phyloP scores from a whole-genome alignment of 208 protist species.

The Strigomonas oncopelti region DNA sequence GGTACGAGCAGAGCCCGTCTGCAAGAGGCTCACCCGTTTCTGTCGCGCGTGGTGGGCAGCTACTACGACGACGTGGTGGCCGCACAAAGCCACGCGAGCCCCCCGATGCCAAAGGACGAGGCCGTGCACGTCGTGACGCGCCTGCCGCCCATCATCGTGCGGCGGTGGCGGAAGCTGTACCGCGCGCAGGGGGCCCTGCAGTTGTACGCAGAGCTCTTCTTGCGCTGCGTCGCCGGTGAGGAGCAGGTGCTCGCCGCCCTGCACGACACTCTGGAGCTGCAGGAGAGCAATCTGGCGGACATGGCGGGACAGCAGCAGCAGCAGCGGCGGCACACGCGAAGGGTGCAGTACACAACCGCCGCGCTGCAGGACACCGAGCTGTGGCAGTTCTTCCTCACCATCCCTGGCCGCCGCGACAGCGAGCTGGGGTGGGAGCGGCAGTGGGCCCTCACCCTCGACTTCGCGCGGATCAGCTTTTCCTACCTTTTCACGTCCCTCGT shows the following conservation, averaged over 20 bases:
- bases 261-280: neutral
- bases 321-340: neutral
- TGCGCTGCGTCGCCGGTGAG: constrained; percentile 11
- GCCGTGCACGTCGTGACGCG: constrained; percentile 13
- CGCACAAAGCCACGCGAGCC: neutral
- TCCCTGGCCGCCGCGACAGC: constrained; percentile 44
- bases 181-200: constrained; percentile 24
- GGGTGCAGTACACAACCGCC: constrained; percentile 16
- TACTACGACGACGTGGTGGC: constrained; percentile 8
- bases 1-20: neutral
- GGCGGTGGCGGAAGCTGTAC: constrained; percentile 30
- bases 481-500: neutral
- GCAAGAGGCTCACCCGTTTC: neutral
- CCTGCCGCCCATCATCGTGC: constrained; percentile 35
- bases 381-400: constrained; percentile 41
- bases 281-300: neutral
- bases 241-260: constrained; percentile 7
- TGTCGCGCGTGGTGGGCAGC: neutral
- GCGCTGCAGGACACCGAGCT: constrained; percentile 55
- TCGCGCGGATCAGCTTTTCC: constrained; percentile 12
- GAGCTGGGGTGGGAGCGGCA: constrained; percentile 28
- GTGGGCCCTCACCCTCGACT: constrained; percentile 39
- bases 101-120: neutral
- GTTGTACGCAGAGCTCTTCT: constrained; percentile 30
- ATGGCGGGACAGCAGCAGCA: too few relatives aligned